Base-by-base conservation (phyloP, 768 basidiomycete species). In the Lentinula lateritia region DNA sequence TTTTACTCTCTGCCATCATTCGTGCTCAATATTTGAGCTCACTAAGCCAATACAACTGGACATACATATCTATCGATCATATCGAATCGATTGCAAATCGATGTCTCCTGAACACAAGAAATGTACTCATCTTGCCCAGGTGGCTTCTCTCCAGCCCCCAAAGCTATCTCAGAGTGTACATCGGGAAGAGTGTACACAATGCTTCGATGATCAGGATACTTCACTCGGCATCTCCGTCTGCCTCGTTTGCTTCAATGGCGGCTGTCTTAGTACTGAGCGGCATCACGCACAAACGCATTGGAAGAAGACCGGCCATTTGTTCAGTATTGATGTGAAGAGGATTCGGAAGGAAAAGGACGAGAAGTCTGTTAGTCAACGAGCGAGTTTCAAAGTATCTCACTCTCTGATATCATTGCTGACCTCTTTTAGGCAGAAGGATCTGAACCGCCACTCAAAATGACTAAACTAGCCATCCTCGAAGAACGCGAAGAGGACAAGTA, bases 151-250 rank as follows among this genome's bases (percentile, higher is more conserved):
- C 0, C 71, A 77, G 39, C 77, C 77, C 0, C 92, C 92, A 0
- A 81, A 73, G 52, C 74, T 88, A 0, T 86, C 83, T 4, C 88
- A 93, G 63, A 82, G 83, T 0, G 91, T 94, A 0, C 88, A 95
- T 66, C 77, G 95, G 7, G 93, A 97, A 74, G 95, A 98, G 73
- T 99, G 96, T 69, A 97, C 95, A 0, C 94, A 95, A 62, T 99
- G 96, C 70, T 99, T 98, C 71, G 95, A 98, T 73, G 86, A 84
- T 68, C 95, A 98, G 90, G 93, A 95, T 70, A 74, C 75, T 3
- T 80, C 86, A 0, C 73, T 78, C 12, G 96, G 96, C 6, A 76
- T 97, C 63, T 90, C 97, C 66, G 90, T 98, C 57, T 99, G 96
- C 73, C 77, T 99, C 59, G 73, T 72, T 23, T 99, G 96, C 78